Evolutionary conservation across 176 grass and related monocot genomes (phyloP).

Genomic region (Guadua angustifolia): DNA sequence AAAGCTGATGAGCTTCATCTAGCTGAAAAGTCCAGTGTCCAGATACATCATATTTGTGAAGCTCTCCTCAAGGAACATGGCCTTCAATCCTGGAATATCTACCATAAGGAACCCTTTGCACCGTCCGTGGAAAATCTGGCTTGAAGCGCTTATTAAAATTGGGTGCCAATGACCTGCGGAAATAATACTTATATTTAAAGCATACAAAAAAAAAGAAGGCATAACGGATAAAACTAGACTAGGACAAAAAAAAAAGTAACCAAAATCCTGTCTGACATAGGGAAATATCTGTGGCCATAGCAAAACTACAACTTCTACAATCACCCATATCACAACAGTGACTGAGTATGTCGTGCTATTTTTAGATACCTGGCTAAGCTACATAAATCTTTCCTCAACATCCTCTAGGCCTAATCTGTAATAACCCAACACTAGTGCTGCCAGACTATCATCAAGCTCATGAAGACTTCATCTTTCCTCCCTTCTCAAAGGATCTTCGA

Average conservation of each 20-base stretch:
- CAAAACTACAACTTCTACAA: not conserved
- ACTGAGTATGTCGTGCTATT: not conserved
- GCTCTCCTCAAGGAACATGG: conserved; percentile 49
- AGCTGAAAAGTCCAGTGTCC: conserved; percentile 14
- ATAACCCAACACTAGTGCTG: not conserved
- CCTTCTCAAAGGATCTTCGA: not conserved
- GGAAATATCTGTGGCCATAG: not conserved
- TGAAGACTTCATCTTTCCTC: not conserved
- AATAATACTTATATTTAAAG: conserved; percentile 18
- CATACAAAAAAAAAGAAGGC: conserved; percentile 11
- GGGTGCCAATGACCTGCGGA: conserved; percentile 40
- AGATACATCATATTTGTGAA: not conserved
- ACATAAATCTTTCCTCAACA: conserved; percentile 7
- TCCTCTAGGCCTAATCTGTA: not conserved
- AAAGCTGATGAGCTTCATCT: conserved; percentile 13
- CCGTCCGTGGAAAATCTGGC: conserved; percentile 43
- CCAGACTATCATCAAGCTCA: conserved; percentile 10
- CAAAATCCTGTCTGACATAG: not conserved
- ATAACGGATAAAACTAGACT: not conserved
- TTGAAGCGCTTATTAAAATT: conserved; percentile 64
- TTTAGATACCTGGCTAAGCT: conserved; percentile 17
- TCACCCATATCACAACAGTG: not conserved
- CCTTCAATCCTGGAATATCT: conserved; percentile 61
- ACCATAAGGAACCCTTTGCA: conserved; percentile 59
- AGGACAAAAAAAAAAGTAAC: not conserved